Evolutionary conservation across 805 yeast genomes (phyloP).

Genomic region (Kazachstania bromeliacearum): DNA sequence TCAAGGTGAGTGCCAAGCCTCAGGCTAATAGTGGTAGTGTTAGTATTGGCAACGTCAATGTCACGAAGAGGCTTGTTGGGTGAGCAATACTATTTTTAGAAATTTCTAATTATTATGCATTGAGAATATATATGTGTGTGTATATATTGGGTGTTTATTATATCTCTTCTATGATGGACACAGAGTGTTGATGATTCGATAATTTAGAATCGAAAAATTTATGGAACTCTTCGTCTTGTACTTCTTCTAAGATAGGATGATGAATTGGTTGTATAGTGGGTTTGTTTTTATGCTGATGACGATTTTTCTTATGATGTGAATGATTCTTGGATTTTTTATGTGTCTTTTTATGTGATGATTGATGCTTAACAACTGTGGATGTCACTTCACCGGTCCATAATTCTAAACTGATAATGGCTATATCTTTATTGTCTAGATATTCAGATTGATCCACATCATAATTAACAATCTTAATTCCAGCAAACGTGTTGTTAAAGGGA

Average conservation of each 20-base stretch:
- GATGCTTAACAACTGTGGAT: too few species aligned
- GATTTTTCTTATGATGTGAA: background rate
- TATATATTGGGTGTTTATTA: too few species aligned
- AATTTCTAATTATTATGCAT: too few species aligned
- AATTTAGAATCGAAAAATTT: too few species aligned
- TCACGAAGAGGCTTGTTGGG: too few species aligned
- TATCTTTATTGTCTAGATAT: background rate
- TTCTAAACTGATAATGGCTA: background rate
- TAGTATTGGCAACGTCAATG: too few species aligned
- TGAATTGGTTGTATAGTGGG: background rate
- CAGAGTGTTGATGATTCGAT: too few species aligned
- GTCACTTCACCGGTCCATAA: too few species aligned
- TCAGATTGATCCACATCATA: constrained; percentile 9
- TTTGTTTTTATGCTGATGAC: background rate
- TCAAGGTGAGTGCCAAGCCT: too few species aligned
- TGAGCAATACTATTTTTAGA: too few species aligned
- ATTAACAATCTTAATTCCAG: constrained; percentile 13
- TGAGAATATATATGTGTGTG: too few species aligned
- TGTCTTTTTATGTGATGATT: background rate
- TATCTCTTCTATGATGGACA: constrained; percentile 22
- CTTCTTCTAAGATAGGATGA: constrained; percentile 24
- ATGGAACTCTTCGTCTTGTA: constrained; percentile 24
- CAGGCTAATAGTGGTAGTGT: too few species aligned
- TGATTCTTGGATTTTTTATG: background rate
- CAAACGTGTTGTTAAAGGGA: constrained; percentile 11